Conservation (phyloP, 83 land plant genomes). For the Thuja plicata region DNA sequence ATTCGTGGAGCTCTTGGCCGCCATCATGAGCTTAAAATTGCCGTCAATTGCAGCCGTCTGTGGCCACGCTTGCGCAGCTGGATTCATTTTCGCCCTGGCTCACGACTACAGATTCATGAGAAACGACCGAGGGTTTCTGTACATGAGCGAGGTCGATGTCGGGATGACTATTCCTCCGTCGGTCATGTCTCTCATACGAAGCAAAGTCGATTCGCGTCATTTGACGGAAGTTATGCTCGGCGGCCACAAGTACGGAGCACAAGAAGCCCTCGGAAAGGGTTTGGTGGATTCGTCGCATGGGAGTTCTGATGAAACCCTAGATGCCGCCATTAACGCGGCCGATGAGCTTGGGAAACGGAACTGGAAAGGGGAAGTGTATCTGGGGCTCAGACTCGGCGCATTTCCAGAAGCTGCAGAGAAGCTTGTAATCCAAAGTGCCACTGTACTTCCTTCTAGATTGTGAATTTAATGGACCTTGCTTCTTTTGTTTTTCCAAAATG, state of each 20-base stretch:
- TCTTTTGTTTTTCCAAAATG: background rate
- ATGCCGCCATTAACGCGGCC: background rate
- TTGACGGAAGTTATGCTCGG: background rate
- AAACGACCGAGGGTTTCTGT: conserved; percentile 58
- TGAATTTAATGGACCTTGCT: background rate
- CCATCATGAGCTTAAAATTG: too few species aligned
- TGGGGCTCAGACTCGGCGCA: background rate
- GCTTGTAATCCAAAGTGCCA: background rate
- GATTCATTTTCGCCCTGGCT: conserved; percentile 44
- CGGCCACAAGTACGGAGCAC: conserved; percentile 5
- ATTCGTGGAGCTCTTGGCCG: too few species aligned
- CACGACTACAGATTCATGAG: conserved; percentile 77
- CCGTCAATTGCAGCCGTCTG: too few species aligned
- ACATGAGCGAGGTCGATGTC: conserved; percentile 70
- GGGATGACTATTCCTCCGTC: conserved; percentile 18
- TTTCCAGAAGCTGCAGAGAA: background rate
- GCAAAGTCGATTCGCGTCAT: background rate
- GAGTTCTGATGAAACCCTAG: conserved; percentile 12
- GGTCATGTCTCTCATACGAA: background rate
- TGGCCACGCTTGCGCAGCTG: conserved; percentile 38
- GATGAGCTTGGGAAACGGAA: background rate
- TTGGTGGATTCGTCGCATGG: background rate
- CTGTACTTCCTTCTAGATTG: background rate
- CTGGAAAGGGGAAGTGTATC: background rate
- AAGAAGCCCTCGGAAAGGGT: background rate